A percentile compares a stretch with the other conserved stretches of the same genome.
phyloP scores from a whole-genome alignment of 768 basidiomycete species.

The Tulasnella sp. region DNA sequence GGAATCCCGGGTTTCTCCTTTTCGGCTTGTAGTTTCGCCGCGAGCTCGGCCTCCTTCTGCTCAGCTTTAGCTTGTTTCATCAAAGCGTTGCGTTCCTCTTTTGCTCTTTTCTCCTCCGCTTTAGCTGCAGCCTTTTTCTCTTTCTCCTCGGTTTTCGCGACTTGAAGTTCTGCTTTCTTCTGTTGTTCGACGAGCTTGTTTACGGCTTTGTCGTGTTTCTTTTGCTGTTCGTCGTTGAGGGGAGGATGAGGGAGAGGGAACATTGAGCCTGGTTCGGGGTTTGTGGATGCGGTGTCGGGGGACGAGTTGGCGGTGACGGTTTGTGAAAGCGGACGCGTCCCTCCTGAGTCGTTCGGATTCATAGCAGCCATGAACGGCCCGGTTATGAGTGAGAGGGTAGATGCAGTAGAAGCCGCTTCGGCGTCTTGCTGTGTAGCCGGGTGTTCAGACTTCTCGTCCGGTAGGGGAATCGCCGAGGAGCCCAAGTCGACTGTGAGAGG shows the following conservation, averaged over 20 bases:
- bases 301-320: background rate
- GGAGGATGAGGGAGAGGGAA: slow-evolving; percentile 13
- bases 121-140: slow-evolving; percentile 3
- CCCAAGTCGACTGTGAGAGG: background rate
- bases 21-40: background rate
- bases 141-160: slow-evolving; percentile 24
- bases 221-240: slow-evolving; percentile 24
- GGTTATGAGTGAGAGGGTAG: background rate
- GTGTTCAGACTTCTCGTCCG: background rate
- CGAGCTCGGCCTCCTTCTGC: background rate
- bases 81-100: background rate
- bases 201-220: slow-evolving; percentile 26
- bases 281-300: background rate
- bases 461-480: background rate
- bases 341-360: background rate
- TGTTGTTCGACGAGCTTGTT: slow-evolving; percentile 25
- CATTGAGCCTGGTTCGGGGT: background rate
- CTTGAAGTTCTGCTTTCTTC: slow-evolving; percentile 21
- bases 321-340: background rate
- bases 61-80: background rate
- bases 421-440: background rate
- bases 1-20: background rate
- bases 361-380: background rate
- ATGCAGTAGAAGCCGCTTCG: background rate
- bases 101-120: background rate